A percentile compares a stretch with the other conserved stretches of the same genome.
Evolutionary conservation across 179 eudicot genomes (phyloP).

Genomic region (Gypsophila paniculata): DNA sequence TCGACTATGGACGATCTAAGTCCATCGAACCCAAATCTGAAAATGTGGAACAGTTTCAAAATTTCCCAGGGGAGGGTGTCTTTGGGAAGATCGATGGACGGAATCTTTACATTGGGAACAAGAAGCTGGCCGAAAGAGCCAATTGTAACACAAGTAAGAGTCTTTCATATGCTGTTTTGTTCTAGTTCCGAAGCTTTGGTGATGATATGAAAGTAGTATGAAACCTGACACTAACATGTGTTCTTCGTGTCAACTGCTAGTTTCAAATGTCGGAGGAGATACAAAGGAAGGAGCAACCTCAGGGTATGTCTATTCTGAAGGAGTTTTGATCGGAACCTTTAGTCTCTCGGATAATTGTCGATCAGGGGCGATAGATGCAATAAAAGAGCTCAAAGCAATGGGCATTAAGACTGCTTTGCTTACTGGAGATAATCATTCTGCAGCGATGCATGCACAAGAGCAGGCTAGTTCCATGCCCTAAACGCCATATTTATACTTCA

Average conservation of each 20-base stretch:
- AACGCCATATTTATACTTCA: not conserved
- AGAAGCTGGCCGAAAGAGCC: conserved; percentile 59
- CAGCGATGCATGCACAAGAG: conserved; percentile 65
- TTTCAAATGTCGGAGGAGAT: conserved; percentile 36
- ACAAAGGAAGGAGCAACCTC: conserved; percentile 50
- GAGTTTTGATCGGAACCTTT: conserved; percentile 53
- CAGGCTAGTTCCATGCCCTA: conserved; percentile 42
- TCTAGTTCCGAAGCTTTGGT: not conserved
- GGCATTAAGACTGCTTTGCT: conserved; percentile 77
- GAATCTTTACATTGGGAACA: conserved; percentile 60
- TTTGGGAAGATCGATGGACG: conserved; percentile 64
- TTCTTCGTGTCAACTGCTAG: conserved; percentile 34
- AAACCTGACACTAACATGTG: too few relatives aligned
- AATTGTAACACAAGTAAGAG: conserved; percentile 52
- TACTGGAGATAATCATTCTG: conserved; percentile 73
- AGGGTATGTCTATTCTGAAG: conserved; percentile 58
- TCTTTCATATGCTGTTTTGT: not conserved
- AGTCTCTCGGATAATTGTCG: conserved; percentile 75
- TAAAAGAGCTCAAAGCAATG: conserved; percentile 59
- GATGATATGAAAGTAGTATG: not conserved
- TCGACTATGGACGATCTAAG: conserved; percentile 51
- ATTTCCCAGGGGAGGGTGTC: conserved; percentile 88
- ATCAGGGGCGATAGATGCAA: conserved; percentile 72
- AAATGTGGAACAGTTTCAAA: conserved; percentile 56
- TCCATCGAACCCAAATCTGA: conserved; percentile 61